A percentile compares a stretch with the other conserved stretches of the same genome.
These are phyloP conservation scores for Fusarium tjaetaba DNA, from an alignment of 2,329 filamentous ascomycete species.

Conservation along the genomic window DNA sequence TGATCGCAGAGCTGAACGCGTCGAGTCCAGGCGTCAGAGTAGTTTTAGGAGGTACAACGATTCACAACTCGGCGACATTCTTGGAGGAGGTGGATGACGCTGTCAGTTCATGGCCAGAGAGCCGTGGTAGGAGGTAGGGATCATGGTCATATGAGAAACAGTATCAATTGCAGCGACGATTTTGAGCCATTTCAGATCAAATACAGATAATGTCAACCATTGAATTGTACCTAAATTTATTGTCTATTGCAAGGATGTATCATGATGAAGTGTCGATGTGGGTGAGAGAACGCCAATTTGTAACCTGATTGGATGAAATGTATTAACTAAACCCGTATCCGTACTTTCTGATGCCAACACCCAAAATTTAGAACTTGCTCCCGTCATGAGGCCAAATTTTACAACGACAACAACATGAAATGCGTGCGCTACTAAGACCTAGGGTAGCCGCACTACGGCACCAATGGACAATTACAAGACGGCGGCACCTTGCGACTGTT, in stretches of 20 bases:
- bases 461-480: constrained; percentile 22
- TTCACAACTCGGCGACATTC: constrained; percentile 90
- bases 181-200: neutral
- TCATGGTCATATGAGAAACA: neutral
- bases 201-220: neutral
- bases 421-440: constrained; percentile 44
- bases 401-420: constrained; percentile 38
- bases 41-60: constrained; percentile 85
- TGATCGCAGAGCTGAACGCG: constrained; percentile 93
- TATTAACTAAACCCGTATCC: neutral
- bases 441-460: constrained; percentile 33
- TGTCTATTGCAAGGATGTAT: neutral
- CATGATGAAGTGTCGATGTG: neutral
- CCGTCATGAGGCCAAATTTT: constrained; percentile 28
- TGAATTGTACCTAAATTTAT: neutral
- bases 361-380: constrained; percentile 16
- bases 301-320: constrained; percentile 5
- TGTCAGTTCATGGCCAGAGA: constrained; percentile 86
- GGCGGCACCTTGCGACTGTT: constrained; percentile 46
- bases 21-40: constrained; percentile 88
- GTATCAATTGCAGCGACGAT: constrained; percentile 12
- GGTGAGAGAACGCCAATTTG: neutral
- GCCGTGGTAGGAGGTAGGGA: constrained; percentile 45
- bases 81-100: constrained; percentile 92
- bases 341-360: neutral